Base-by-base conservation (phyloP, 495 filamentous ascomycete genomes). In the Parathielavia hyrcaniae region DNA sequence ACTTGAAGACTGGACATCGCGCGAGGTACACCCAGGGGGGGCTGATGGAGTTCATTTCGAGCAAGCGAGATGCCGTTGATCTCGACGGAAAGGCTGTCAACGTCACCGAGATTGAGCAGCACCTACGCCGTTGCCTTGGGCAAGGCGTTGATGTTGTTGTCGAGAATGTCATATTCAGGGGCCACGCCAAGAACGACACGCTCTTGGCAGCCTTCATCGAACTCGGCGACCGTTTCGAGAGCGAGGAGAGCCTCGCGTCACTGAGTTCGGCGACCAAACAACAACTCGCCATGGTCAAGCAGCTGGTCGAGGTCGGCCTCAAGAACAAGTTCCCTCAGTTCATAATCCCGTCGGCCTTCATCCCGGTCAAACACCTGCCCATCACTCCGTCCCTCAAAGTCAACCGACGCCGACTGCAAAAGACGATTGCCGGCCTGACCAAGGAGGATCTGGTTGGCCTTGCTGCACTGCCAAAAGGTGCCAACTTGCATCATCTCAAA, bases 161-260 rank as follows among this genome's bases (percentile, higher is more conserved):
- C n/a, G 75, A 79, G 48, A 70, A 62, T 4, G 65, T 77, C 30
- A 67, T 71, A 3, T 76, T 77, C 57, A 69, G 72, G 23, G 70
- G 71, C 8, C 46, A 41, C n/a, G 57, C 68, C 14, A 64, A 58
- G 47, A 64, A 55, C n/a, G 68, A 68, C 26, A 39, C 64, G 8
- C 50, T 75, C 6, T 66, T 79, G 8, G 67, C 70, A 9, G 75
- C 71, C 39, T 78, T 79, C 44, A 60, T 78, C 36, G 76, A 79
- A 59, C 70, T 78, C 6, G 74, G 75, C 19, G 73, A 75, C 36
- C 52, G 69, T 17, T 61, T 69, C 26, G 69, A 69, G 16, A 64
- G 60, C 14, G 69, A 61, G 1, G 71, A 74, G 57, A 59, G 62
- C n/a, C 65, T 77, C 5, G 41, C 61, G 0, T 60, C 57, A 4